A percentile compares a stretch with the other conserved stretches of the same genome.
These are phyloP conservation scores for Vitis cinerea DNA, from an alignment of 164 flowering plant species.

Conservation along the genomic window DNA sequence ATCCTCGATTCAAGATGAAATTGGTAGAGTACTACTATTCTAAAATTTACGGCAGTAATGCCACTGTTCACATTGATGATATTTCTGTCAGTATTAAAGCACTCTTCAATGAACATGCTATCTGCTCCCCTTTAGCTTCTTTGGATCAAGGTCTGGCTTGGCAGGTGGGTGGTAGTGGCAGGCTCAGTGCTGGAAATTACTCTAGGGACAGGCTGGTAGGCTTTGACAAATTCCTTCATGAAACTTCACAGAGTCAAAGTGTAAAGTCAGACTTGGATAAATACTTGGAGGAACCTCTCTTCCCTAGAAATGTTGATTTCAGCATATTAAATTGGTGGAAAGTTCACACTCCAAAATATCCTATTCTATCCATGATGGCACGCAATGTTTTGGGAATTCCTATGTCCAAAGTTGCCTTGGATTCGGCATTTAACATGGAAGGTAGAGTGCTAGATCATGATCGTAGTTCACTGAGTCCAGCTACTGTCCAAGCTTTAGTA, in stretches of 20 bases:
- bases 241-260: slow-evolving; percentile 31
- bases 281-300: slow-evolving; percentile 52
- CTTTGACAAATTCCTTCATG: slow-evolving; percentile 41
- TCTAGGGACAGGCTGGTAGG: slow-evolving; percentile 35
- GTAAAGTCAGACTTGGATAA: slow-evolving; percentile 39
- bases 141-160: slow-evolving; percentile 35
- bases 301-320: slow-evolving; percentile 40
- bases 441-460: slow-evolving; percentile 26
- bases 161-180: slow-evolving; percentile 23
- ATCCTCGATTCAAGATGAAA: slow-evolving; percentile 51
- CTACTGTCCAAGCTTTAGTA: slow-evolving; percentile 38
- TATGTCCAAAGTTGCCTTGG: slow-evolving; percentile 30
- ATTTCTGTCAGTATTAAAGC: slow-evolving; percentile 31
- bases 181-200: slow-evolving; percentile 15
- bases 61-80: slow-evolving; percentile 26
- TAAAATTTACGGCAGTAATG: slow-evolving; percentile 28
- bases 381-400: slow-evolving; percentile 45
- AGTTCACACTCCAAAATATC: slow-evolving; percentile 42
- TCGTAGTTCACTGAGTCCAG: slow-evolving; percentile 29
- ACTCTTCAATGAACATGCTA: slow-evolving; percentile 39
- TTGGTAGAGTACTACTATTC: slow-evolving; percentile 40
- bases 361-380: slow-evolving; percentile 48
- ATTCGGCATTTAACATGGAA: slow-evolving; percentile 27
- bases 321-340: slow-evolving; percentile 49
- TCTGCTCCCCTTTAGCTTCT: slow-evolving; percentile 36